Conservation (phyloP, 2,329 filamentous ascomycete species). For the Xenosphaeropsis pyriputrescens region DNA sequence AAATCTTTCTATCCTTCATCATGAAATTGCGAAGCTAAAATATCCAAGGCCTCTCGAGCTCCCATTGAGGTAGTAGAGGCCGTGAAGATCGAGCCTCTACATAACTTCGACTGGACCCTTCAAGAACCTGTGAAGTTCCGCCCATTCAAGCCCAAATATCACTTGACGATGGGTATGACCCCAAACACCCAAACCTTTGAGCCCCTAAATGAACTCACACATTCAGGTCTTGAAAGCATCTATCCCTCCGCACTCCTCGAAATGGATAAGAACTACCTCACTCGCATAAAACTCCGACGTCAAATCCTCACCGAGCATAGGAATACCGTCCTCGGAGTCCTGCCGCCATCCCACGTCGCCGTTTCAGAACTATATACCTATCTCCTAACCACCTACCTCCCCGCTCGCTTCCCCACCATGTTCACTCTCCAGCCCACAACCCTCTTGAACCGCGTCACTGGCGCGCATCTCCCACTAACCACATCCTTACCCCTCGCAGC, state of each 20-base stretch:
- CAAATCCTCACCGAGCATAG: conserved; percentile 27
- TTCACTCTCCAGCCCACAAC: conserved; percentile 21
- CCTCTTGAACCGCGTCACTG: conserved; percentile 6
- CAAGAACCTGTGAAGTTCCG: conserved; percentile 36
- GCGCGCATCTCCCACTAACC: conserved; percentile 15
- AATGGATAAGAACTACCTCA: conserved; percentile 43
- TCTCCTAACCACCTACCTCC: conserved; percentile 37
- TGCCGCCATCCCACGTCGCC: conserved; percentile 24
- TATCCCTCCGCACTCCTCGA: conserved; percentile 36
- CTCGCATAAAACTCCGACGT: conserved; percentile 32
- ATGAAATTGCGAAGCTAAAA: too few species aligned
- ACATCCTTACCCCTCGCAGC: conserved; percentile 21
- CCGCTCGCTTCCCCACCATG: conserved; percentile 37
- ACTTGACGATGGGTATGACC: conserved; percentile 44
- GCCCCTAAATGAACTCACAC: background rate
- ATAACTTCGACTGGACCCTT: conserved; percentile 31
- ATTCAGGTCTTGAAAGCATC: conserved; percentile 33
- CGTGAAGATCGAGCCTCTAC: conserved; percentile 21
- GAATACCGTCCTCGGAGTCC: conserved; percentile 22
- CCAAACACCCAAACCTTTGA: background rate
- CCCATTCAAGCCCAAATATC: conserved; percentile 45
- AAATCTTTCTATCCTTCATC: too few species aligned
- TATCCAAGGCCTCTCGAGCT: too few species aligned
- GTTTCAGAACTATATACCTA: conserved; percentile 41
- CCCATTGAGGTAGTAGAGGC: too few species aligned